A percentile compares a stretch with the other conserved stretches of the same genome.
Evolutionary conservation across 2,329 filamentous ascomycete genomes (phyloP).

Genomic region (Aspergillus awamori): DNA sequence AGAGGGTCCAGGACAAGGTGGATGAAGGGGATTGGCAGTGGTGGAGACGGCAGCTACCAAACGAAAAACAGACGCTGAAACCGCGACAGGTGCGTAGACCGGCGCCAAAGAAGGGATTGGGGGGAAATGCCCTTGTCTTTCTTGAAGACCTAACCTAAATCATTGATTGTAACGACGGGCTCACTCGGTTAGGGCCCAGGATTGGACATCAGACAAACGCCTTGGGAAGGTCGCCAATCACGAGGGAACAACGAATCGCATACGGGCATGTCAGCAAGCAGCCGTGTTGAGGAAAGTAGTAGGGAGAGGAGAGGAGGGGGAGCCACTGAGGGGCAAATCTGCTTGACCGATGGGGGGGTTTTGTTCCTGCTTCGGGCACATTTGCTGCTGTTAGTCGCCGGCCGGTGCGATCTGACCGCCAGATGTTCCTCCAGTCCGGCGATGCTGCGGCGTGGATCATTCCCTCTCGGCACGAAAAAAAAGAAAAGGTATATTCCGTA

Average conservation of each 20-base stretch:
- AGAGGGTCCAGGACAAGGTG: constrained; percentile 20
- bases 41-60: constrained; percentile 17
- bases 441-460: constrained; percentile 16
- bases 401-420: constrained; percentile 28
- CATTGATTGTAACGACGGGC: not conserved
- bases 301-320: not conserved
- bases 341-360: constrained; percentile 18
- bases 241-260: constrained; percentile 18
- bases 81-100: constrained; percentile 3
- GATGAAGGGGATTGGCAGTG: constrained; percentile 20
- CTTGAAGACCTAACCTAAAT: not conserved
- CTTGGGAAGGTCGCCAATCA: constrained; percentile 17
- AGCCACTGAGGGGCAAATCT: constrained; percentile 19
- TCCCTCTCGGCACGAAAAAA: not conserved
- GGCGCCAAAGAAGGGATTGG: not conserved
- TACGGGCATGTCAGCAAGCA: constrained; percentile 13
- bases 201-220: constrained; percentile 3
- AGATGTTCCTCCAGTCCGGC: constrained; percentile 20
- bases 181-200: constrained; percentile 6
- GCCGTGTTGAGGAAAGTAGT: constrained; percentile 1
- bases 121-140: not conserved
- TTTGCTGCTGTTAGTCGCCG: constrained; percentile 31
- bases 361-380: constrained; percentile 31
- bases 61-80: constrained; percentile 15
- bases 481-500: not conserved